Base-by-base conservation (phyloP, 805 yeast genomes). In the Hanseniaspora guilliermondii region DNA sequence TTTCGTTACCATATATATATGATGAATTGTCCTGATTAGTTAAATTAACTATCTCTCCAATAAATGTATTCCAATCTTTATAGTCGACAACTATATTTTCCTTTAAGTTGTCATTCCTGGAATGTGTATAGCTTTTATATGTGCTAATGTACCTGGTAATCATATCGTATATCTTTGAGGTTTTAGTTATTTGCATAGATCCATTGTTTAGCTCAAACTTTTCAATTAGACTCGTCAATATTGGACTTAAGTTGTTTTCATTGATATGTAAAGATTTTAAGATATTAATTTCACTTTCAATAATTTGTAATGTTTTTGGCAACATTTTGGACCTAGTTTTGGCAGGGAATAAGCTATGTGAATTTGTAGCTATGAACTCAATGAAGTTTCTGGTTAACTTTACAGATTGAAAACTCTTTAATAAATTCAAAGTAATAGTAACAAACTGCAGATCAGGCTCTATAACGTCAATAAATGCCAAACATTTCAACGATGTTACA, bases 401-500 rank as follows among this genome's bases (percentile, higher is more conserved):
- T 8, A 66, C 63, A 30, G 74, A 70, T 5, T 72, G 74, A 49
- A 83, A 73, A 60, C 73, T 75, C 7, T 68, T 57, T 57, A 79
- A 80, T 1, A 84, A 65, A 21, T 77, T 75, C 21, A 73, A 70
- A 30, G 85, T 64, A 0, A 79, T 62, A 5, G 73, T 69, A 5
- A 82, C 71, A 1, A 83, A 69, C 5, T 73, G 67, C 12, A 75
- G 72, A 61, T 85, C 95, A 0, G 82, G 84, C 3, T 37, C 38
- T 5, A 49, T 16, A 35, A 42, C 42, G 25, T 49, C 53, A 21
- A 33, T 42, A 25, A 49, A 49, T 33, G 35, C 22, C 14, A 49
- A 25, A 8, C 54, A 41, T 9, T 49, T 49, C 14, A 56, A 25
- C 3, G 42, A 35, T 1, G 58, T 40, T 2, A 49, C 36, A 2